Evolutionary conservation across 2,329 filamentous ascomycete genomes (phyloP), one percentile per base, ranked within the genome.

Genomic region (Aspergillaceae sp.): DNA sequence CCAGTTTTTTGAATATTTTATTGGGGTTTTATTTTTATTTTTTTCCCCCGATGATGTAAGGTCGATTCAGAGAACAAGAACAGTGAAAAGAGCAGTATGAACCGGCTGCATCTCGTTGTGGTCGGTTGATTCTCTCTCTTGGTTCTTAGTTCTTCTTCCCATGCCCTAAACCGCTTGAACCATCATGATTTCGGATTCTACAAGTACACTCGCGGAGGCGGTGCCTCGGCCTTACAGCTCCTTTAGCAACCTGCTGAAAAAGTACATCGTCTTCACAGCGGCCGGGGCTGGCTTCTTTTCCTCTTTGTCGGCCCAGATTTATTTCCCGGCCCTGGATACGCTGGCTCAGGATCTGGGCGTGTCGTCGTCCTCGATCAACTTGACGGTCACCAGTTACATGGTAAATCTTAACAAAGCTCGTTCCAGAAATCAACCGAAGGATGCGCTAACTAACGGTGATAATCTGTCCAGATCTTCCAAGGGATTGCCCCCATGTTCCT

Each of bases 301-400:
- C 3, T 59, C 64, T 6, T 54, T 59, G 38, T 70, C 66, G 1
- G 56, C 56, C 0, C 65, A 52, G 11, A 66, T 67, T 30, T 68
- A 66, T 45, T 61, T 65, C 19, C 66, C 67, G 3, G 64, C 65
- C 1, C 49, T 70, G 29, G 57, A 63, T 29, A 56, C 58, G 1
- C 59, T 71, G 3, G 63, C 68, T 0, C 47, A 51, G 3, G 66
- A 68, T 29, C 61, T 74, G 37, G 46, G 65, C 28, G 66, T 72
- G 7, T 67, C 71, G 1, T 59, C 57, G 9, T 64, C 69, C 5
- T 58, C 64, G 41, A 68, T 76, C 52, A 75, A 77, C 50, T 59
- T 77, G 48, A 76, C 75, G 0, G 62, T 77, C 9, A 77, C 74
- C 1, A 70, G 70, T 2, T 77, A 76, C 49, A 57, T 76, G 58